These are phyloP conservation scores for Haplosporangium gracile DNA, from an alignment of 192 early-diverging fungal genomes.

Conservation along the genomic window DNA sequence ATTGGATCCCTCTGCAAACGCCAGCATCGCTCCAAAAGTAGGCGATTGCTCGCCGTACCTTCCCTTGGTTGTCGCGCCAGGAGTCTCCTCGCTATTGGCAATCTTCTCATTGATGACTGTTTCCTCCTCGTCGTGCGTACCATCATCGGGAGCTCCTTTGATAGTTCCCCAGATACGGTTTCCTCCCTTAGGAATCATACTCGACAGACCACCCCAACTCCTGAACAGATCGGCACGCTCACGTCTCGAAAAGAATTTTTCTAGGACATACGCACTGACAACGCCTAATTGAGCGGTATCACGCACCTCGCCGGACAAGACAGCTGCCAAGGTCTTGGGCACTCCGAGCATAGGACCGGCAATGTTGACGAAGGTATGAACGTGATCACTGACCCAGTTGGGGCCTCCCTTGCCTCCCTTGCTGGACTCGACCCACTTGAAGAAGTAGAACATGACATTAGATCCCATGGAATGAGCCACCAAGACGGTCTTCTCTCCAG, in stretches of 20 bases:
- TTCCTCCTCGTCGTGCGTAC: conserved; percentile 55
- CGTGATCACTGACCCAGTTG: conserved; percentile 82
- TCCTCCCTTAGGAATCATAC: conserved; percentile 90
- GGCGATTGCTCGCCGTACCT: conserved; percentile 24
- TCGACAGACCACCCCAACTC: conserved; percentile 82
- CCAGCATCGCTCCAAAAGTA: conserved; percentile 51
- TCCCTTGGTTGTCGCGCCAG: conserved; percentile 5
- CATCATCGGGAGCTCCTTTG: conserved; percentile 80
- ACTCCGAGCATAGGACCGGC: conserved; percentile 90
- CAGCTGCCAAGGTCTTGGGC: conserved; percentile 83
- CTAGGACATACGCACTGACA: conserved; percentile 83
- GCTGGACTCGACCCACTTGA: conserved; percentile 86
- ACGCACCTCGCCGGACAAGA: conserved; percentile 84
- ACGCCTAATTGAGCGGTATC: conserved; percentile 87
- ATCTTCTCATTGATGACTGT: conserved; percentile 37
- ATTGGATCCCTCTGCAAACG: conserved; percentile 32
- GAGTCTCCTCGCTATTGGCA: conserved; percentile 24
- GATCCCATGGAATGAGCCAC: conserved; percentile 80
- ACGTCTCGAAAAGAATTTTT: conserved; percentile 84
- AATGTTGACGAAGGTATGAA: conserved; percentile 87
- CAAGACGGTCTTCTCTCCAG: conserved; percentile 68
- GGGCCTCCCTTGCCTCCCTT: conserved; percentile 76
- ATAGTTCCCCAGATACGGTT: conserved; percentile 82
- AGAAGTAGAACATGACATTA: conserved; percentile 83
- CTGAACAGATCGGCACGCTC: conserved; percentile 84